Evolutionary conservation across 805 yeast species (phyloP).

Genomic region (Starmerella riodocensis): DNA sequence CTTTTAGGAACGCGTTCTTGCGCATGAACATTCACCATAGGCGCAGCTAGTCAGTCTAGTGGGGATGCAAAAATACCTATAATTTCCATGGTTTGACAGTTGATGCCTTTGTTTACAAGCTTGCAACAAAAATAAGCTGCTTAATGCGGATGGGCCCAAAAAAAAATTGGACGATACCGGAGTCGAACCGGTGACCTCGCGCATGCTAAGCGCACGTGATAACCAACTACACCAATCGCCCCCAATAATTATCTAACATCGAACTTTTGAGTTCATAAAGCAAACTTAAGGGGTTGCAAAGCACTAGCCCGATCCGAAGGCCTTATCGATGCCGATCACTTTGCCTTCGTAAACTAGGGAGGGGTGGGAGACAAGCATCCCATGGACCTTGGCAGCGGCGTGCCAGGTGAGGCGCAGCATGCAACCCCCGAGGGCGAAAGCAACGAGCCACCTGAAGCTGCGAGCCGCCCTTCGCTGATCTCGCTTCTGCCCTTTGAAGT

Average conservation of each 20-base stretch:
- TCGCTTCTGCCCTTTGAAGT: conserved; percentile 23
- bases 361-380: too few relatives aligned
- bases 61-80: not conserved
- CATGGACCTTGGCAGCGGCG: too few relatives aligned
- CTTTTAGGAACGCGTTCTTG: too few relatives aligned
- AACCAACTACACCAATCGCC: conserved; percentile 30
- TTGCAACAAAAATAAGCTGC: not conserved
- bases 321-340: too few relatives aligned
- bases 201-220: conserved; percentile 30
- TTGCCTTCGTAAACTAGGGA: too few relatives aligned
- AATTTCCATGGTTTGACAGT: not conserved
- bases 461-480: conserved; percentile 4
- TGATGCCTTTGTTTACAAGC: not conserved
- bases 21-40: too few relatives aligned
- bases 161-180: conserved; percentile 29
- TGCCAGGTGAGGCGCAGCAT: too few relatives aligned
- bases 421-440: not conserved
- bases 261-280: not conserved
- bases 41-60: too few relatives aligned
- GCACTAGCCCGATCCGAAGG: too few relatives aligned
- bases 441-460: not conserved
- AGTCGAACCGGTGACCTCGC: conserved; percentile 30
- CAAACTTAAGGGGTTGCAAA: too few relatives aligned
- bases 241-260: conserved; percentile 3
- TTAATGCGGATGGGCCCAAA: too few relatives aligned